A percentile compares a stretch with the other conserved stretches of the same genome.
Conservation (phyloP, 1,284 basidiomycete genomes). For the Moesziomyces parantarcticus region DNA sequence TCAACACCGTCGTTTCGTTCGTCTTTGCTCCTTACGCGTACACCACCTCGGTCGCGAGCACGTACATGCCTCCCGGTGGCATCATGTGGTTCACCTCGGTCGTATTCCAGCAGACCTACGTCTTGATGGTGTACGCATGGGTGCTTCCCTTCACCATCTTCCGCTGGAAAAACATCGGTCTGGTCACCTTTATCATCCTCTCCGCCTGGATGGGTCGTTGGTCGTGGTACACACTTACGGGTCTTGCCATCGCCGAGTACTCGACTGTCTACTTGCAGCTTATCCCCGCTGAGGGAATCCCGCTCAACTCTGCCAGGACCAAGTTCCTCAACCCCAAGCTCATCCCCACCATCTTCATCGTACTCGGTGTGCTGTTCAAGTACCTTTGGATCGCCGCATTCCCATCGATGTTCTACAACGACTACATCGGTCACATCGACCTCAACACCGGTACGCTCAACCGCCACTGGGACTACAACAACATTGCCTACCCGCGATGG, state of each 20-base stretch:
- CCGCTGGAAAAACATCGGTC: slow-evolving; percentile 48
- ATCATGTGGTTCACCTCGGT: slow-evolving; percentile 56
- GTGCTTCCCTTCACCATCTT: slow-evolving; percentile 52
- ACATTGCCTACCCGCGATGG: slow-evolving; percentile 50
- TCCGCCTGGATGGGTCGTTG: slow-evolving; percentile 56
- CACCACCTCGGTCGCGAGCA: slow-evolving; percentile 39
- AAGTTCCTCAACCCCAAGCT: slow-evolving; percentile 46
- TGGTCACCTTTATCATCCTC: slow-evolving; percentile 38
- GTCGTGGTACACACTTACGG: slow-evolving; percentile 60
- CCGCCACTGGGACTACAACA: slow-evolving; percentile 38
- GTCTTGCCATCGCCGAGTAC: slow-evolving; percentile 54
- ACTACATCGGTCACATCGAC: slow-evolving; percentile 50
- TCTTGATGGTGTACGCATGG: slow-evolving; percentile 51
- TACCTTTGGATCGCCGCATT: slow-evolving; percentile 49
- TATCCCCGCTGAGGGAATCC: slow-evolving; percentile 35
- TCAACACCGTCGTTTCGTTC: slow-evolving; percentile 48
- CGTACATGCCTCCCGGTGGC: slow-evolving; percentile 46
- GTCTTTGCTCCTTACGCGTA: slow-evolving; percentile 49
- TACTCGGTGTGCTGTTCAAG: slow-evolving; percentile 52
- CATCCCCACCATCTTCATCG: slow-evolving; percentile 36
- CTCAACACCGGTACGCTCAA: slow-evolving; percentile 50
- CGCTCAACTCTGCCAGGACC: slow-evolving; percentile 33
- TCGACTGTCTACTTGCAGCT: slow-evolving; percentile 41
- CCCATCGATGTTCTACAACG: slow-evolving; percentile 38
- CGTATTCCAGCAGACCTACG: slow-evolving; percentile 57